Conservation (phyloP, 23 red algal genomes). For the Agarophyton chilense region DNA sequence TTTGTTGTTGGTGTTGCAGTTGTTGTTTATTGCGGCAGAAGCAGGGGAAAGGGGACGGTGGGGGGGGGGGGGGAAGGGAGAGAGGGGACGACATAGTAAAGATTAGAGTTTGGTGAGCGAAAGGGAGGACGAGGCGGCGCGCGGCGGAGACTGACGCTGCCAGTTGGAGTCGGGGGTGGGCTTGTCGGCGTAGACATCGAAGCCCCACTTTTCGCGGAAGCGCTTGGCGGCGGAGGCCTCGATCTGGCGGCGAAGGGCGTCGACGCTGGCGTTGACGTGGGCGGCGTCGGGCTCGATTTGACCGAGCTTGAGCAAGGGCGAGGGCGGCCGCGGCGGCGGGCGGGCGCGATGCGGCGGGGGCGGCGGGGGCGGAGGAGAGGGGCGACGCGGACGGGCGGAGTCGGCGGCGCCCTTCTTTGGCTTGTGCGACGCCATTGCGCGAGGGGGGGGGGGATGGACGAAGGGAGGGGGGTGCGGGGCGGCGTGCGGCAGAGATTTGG, state of each 20-base stretch:
- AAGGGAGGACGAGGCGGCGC: too few species aligned
- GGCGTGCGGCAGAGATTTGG: too few species aligned
- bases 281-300: neutral
- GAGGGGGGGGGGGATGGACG: neutral
- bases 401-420: too few species aligned
- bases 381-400: too few species aligned
- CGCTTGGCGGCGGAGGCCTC: neutral
- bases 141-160: slow-evolving; percentile 12
- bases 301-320: neutral
- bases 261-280: neutral
- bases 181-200: neutral
- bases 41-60: too few species aligned
- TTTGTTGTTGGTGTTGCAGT: too few species aligned
- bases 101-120: too few species aligned
- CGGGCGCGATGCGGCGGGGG: neutral
- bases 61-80: neutral
- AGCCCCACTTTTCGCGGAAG: slow-evolving; percentile 35
- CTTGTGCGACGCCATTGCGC: neutral
- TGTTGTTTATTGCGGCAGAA: too few species aligned
- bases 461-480: too few species aligned
- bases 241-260: slow-evolving; percentile 5
- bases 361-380: neutral
- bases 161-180: neutral
- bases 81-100: too few species aligned
- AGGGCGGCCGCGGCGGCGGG: neutral